These are phyloP conservation scores for Gracilaria vermiculophylla DNA, from an alignment of 23 red algal genomes.

Conservation along the genomic window DNA sequence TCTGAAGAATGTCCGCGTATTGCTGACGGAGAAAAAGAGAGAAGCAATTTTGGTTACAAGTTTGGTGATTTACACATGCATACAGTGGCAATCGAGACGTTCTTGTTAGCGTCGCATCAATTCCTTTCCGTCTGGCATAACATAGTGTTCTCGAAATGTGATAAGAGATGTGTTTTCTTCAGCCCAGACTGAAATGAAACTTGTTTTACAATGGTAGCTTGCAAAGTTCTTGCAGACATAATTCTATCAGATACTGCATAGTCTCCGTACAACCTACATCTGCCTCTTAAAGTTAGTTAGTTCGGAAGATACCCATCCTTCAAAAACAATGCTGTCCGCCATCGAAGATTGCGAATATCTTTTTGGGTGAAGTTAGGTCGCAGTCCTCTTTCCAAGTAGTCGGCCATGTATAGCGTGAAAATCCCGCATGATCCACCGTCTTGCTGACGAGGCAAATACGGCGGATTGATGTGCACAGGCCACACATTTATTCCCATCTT, in stretches of 20 bases:
- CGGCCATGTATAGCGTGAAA: slow-evolving; percentile 66
- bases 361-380: slow-evolving; percentile 41
- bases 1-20: too few relatives aligned
- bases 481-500: slow-evolving; percentile 34
- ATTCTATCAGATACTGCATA: neutral
- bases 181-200: neutral
- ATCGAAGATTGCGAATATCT: slow-evolving; percentile 42
- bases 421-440: slow-evolving; percentile 82
- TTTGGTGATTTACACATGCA: too few relatives aligned
- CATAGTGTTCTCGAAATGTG: too few relatives aligned
- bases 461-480: slow-evolving; percentile 41
- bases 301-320: slow-evolving; percentile 8
- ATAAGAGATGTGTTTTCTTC: too few relatives aligned
- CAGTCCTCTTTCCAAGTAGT: slow-evolving; percentile 47
- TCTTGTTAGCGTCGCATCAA: too few relatives aligned
- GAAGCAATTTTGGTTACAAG: too few relatives aligned
- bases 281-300: neutral
- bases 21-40: too few relatives aligned
- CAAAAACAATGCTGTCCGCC: slow-evolving; percentile 53
- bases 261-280: too few relatives aligned
- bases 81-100: too few relatives aligned
- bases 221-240: neutral
- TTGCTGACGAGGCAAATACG: slow-evolving; percentile 51
- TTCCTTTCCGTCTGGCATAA: too few relatives aligned
- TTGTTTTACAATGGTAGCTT: neutral